These are phyloP conservation scores for Inonotus obliquus DNA, from an alignment of 1,284 basidiomycete species.

Conservation along the genomic window DNA sequence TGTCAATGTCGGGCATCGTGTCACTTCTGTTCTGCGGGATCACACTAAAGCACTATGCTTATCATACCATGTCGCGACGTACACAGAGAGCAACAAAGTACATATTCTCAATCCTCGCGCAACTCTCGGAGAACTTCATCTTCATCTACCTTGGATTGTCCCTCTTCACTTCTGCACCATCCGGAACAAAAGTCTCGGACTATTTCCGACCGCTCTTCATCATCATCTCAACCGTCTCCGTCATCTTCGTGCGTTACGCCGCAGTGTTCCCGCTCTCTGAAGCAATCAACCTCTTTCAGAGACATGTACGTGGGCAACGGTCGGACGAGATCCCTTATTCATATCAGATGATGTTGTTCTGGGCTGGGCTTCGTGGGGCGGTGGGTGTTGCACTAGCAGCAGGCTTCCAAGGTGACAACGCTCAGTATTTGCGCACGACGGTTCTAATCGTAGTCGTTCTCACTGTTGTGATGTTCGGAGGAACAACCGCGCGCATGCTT, in stretches of 20 bases:
- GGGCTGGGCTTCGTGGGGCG: slow-evolving; percentile 95
- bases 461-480: slow-evolving; percentile 94
- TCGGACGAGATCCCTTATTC: slow-evolving; percentile 89
- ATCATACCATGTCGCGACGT: slow-evolving; percentile 96
- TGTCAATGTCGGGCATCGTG: slow-evolving; percentile 96
- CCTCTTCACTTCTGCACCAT: slow-evolving; percentile 83
- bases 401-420: slow-evolving; percentile 91
- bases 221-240: slow-evolving; percentile 82
- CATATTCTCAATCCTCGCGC: slow-evolving; percentile 88
- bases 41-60: slow-evolving; percentile 98
- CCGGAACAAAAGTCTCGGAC: slow-evolving; percentile 65
- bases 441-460: slow-evolving; percentile 95
- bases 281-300: slow-evolving; percentile 88
- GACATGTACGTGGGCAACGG: slow-evolving; percentile 77
- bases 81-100: slow-evolving; percentile 96
- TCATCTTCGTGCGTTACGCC: slow-evolving; percentile 91
- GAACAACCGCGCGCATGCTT: slow-evolving; percentile 95
- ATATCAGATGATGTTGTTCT: slow-evolving; percentile 99
- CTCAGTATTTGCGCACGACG: slow-evolving; percentile 87
- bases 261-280: slow-evolving; percentile 98
- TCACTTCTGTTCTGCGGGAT: slow-evolving; percentile 98
- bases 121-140: slow-evolving; percentile 98
- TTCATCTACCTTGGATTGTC: slow-evolving; percentile 98
- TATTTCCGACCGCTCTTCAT: slow-evolving; percentile 98
- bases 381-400: slow-evolving; percentile 96